Evolutionary conservation across 2,329 filamentous ascomycete species (phyloP).

Genomic region (Aschersonia sp.): DNA sequence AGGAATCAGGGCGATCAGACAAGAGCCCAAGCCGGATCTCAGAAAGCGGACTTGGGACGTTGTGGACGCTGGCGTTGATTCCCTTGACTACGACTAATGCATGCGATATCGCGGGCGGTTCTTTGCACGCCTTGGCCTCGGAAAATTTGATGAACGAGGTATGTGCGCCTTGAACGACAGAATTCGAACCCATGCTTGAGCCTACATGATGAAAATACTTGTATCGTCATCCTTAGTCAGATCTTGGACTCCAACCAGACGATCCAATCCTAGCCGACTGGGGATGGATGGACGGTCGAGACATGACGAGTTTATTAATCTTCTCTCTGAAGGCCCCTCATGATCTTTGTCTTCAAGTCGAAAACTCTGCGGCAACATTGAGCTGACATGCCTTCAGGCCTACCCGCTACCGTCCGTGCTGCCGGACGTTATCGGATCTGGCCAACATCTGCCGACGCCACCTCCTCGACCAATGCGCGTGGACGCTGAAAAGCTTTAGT

Average conservation of each 20-base stretch:
- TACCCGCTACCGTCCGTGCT: too few species aligned
- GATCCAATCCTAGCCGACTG: conserved; percentile 14
- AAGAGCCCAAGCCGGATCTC: conserved; percentile 42
- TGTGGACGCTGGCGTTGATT: conserved; percentile 45
- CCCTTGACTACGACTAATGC: conserved; percentile 43
- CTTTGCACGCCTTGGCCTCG: not conserved
- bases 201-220: conserved; percentile 63
- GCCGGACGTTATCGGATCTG: too few species aligned
- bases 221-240: conserved; percentile 98
- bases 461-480: too few species aligned
- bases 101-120: not conserved
- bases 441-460: too few species aligned
- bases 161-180: not conserved
- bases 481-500: too few species aligned
- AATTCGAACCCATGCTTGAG: not conserved
- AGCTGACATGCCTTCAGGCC: too few species aligned
- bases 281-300: conserved; percentile 17
- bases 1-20: conserved; percentile 24
- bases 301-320: conserved; percentile 36
- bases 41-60: conserved; percentile 55
- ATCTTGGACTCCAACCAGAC: conserved; percentile 25
- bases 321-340: conserved; percentile 33
- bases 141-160: not conserved
- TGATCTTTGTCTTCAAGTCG: not conserved
- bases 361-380: too few species aligned